Evolutionary conservation across 805 yeast genomes (phyloP), one percentile per base, ranked within the genome.

Genomic region (Phaffomyces opuntiae): DNA sequence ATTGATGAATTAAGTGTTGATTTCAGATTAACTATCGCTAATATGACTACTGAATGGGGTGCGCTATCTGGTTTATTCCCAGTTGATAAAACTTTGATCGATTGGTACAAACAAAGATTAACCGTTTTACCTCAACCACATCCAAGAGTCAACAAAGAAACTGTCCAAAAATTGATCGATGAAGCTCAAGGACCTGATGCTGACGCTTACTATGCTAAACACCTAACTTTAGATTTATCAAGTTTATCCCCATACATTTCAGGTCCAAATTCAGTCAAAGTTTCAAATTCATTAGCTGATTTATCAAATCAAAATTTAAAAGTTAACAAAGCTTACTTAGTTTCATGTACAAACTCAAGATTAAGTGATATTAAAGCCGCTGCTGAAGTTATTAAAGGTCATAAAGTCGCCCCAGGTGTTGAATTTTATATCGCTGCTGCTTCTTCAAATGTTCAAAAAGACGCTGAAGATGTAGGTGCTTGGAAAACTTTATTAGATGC

Each of bases 11-110:
- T 88, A 45, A 72, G 95, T 2, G 75, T 89, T 42, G 96, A 91
- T 62, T 83, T 84, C 61, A 77, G 96, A 67, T 71, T 90, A 51
- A 91, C 97, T 29, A 90, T 90, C 54, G 97, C 98, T 43, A 90
- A 90, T 61, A 87, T 88, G 96, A 91, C 98, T 36, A 90, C 98
- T 26, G 98, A 90, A 68, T 90, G 98, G 98, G 98, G 98, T 60
- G 98, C 98, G 1, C 72, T 93, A 9, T 85, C 96, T 7, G 99
- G 99, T 37, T 71, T 93, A 47, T 93, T 93, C 80, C 98, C 99
- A n/a, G 89, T 91, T 9, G 99, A 93, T 64, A 70, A 77, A 21
- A 80, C 81, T 13, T 72, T 90, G 54, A 66, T 88, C 34, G 70
- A 82, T 49, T 93, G 90, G 82, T 93, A 93, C 68, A 73, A 81